Evolutionary conservation across 352 stramenopile genomes (phyloP).

Genomic region (Pythium coloratum): DNA sequence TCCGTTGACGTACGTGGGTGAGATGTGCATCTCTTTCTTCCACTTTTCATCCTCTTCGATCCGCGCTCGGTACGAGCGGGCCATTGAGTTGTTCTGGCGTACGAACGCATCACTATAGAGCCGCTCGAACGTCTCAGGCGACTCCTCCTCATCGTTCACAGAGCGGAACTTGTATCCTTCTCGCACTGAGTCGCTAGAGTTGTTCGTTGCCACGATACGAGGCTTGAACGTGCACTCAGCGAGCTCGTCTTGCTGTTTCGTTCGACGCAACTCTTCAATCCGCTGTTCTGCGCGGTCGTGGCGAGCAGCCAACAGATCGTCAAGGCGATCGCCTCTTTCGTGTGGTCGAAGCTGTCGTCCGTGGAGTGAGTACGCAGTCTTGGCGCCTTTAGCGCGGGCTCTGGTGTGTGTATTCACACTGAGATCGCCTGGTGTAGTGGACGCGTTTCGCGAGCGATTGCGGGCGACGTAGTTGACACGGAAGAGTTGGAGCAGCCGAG

Average conservation of each 20-base stretch:
- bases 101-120: conserved; percentile 56
- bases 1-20: conserved; percentile 50
- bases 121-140: conserved; percentile 36
- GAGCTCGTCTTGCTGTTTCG: conserved; percentile 39
- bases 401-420: neutral
- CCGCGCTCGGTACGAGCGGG: conserved; percentile 41
- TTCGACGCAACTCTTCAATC: conserved; percentile 37
- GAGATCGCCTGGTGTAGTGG: neutral
- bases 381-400: neutral
- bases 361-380: conserved; percentile 19
- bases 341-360: conserved; percentile 1
- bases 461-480: conserved; percentile 39
- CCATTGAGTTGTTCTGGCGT: conserved; percentile 45
- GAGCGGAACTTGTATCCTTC: conserved; percentile 4
- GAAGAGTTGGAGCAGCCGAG: conserved; percentile 31
- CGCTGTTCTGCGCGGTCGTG: conserved; percentile 23
- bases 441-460: conserved; percentile 21
- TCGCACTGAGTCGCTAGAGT: conserved; percentile 12
- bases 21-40: conserved; percentile 42
- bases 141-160: neutral
- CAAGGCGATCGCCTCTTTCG: neutral
- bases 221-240: conserved; percentile 61
- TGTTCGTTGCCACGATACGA: conserved; percentile 12
- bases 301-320: conserved; percentile 39
- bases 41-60: conserved; percentile 41